Evolutionary conservation across 2,329 filamentous ascomycete species (phyloP).

Genomic region (Xylariaceae sp.): DNA sequence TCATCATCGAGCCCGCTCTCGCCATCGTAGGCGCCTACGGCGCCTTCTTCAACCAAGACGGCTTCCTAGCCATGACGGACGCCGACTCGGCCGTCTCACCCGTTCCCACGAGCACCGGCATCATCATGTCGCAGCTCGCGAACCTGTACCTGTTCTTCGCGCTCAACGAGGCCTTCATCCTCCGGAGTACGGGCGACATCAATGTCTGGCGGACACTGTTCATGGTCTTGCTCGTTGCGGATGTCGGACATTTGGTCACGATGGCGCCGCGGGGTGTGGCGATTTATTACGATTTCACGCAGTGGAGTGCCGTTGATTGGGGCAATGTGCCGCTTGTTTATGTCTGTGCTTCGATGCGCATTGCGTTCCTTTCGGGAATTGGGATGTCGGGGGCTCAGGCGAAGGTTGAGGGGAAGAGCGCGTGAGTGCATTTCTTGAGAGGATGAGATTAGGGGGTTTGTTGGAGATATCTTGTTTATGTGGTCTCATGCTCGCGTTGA

Average conservation of each 20-base stretch:
- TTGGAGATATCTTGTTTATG: too few relatives aligned
- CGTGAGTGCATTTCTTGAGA: not conserved
- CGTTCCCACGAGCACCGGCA: slow-evolving; percentile 55
- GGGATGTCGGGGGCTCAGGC: slow-evolving; percentile 38
- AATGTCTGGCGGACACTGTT: slow-evolving; percentile 66
- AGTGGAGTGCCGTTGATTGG: slow-evolving; percentile 64
- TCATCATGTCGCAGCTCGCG: slow-evolving; percentile 68
- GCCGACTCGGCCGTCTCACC: slow-evolving; percentile 40
- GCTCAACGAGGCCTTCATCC: slow-evolving; percentile 69
- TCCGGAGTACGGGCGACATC: slow-evolving; percentile 62
- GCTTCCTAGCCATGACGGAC: slow-evolving; percentile 60
- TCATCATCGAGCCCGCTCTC: slow-evolving; percentile 61
- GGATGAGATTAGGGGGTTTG: too few relatives aligned
- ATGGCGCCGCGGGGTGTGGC: slow-evolving; percentile 52
- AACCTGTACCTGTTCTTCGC: slow-evolving; percentile 75
- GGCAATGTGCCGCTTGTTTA: slow-evolving; percentile 69
- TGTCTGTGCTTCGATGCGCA: slow-evolving; percentile 53
- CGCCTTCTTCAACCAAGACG: slow-evolving; percentile 44
- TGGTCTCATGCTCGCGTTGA: too few relatives aligned
- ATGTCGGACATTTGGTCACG: slow-evolving; percentile 69
- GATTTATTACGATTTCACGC: slow-evolving; percentile 57
- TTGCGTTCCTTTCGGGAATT: slow-evolving; percentile 54
- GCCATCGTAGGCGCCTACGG: slow-evolving; percentile 50
- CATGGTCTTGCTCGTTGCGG: slow-evolving; percentile 64
- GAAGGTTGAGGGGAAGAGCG: slow-evolving; percentile 12